Evolutionary conservation across 306 rosid genomes (phyloP), one percentile per base, ranked within the genome.

Genomic region (Cicer pinnatifidum): DNA sequence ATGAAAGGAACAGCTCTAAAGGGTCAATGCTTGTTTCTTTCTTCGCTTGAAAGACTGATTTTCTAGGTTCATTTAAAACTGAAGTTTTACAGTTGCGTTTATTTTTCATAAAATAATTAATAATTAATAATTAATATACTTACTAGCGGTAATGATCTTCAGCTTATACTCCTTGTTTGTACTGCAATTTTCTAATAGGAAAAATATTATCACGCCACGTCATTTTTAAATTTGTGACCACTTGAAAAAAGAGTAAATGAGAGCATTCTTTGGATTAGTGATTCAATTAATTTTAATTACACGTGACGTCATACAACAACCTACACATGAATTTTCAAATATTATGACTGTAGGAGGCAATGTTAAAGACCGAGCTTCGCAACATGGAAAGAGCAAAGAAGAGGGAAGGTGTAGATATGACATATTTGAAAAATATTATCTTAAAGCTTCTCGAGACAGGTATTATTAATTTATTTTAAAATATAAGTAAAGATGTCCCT

Each of bases 381-480:
- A 71, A 82, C 80, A 73, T 88, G 90, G 99, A 94, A 59, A 86
- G 99, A 85, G 15, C 82, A 19, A 83, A 91, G 80, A 94, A 88
- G 84, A 88, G 99, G 91, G 99, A 94, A 74, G 97, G 99, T 4
- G 96, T 94, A 50, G 99, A 91, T 84, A 82, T 94, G 97, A 94
- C 96, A 8, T 94, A 91, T 76, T 78, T 91, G 84, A 94, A 94
- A 88, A 91, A 94, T 82, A 90, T 94, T 40, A 87, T 94, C 78
- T 82, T 94, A 78, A 94, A 94, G 91, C 99, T 94, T 81, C 97
- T 94, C 59, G 96, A 94, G 88, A 94, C 99, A 60, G 99, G 99
- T 91, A 84, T 52, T 11, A 63, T 16, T 23, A 48, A 28, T 47
- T 68, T 47, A 47, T 67, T 46, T 68, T 1, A 0, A 8, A 54